Conservation (phyloP, 441 rosid genomes). For the Gossypium davidsonii region DNA sequence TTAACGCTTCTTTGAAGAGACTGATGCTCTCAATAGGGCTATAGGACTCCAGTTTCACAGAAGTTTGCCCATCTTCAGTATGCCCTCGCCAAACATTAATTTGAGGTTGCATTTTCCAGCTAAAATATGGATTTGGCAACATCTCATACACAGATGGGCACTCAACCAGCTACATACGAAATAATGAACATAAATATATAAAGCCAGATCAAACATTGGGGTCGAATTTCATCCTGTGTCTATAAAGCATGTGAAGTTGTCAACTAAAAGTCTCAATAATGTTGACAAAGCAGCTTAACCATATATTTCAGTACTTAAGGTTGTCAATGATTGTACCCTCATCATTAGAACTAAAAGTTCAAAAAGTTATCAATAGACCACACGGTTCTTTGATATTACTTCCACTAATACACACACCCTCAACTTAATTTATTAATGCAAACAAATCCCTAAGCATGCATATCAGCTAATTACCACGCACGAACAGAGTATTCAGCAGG, state of each 20-base stretch:
- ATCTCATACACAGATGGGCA: slow-evolving; percentile 89
- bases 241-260: not conserved
- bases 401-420: not conserved
- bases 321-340: not conserved
- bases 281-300: not conserved
- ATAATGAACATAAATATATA: not conserved
- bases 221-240: not conserved
- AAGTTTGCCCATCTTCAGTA: slow-evolving; percentile 33
- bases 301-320: not conserved
- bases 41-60: slow-evolving; percentile 50
- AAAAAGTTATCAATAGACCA: not conserved
- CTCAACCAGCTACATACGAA: slow-evolving; percentile 57
- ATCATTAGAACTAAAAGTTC: not conserved
- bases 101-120: slow-evolving; percentile 59
- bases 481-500: not conserved
- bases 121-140: slow-evolving; percentile 73
- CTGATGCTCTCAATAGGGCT: slow-evolving; percentile 43
- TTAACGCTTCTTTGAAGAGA: slow-evolving; percentile 68
- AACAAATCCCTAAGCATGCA: not conserved
- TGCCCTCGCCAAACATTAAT: slow-evolving; percentile 65
- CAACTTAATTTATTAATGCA: not conserved
- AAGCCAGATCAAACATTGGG: not conserved
- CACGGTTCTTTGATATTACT: not conserved
- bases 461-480: not conserved
- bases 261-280: not conserved